Evolutionary conservation across 805 yeast species (phyloP).

Genomic region (Candida montana): DNA sequence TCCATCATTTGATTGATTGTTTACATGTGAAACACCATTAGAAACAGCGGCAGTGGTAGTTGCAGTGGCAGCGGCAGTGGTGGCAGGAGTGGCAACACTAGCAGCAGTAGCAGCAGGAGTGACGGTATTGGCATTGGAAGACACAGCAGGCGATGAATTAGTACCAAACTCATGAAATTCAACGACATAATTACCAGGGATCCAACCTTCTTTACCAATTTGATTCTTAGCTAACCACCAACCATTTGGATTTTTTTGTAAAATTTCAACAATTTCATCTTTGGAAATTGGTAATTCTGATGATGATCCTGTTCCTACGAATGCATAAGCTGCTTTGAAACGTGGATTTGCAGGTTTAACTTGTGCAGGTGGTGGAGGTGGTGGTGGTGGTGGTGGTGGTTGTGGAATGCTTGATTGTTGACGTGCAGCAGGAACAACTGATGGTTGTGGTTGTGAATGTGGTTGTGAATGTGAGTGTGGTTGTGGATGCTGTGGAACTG

Average conservation of each 20-base stretch:
- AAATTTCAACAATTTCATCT: conserved; percentile 69
- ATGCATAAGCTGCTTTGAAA: conserved; percentile 81
- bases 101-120: conserved; percentile 16
- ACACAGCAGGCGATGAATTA: conserved; percentile 34
- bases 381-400: conserved; percentile 51
- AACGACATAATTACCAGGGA: conserved; percentile 86
- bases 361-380: conserved; percentile 55
- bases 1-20: background rate
- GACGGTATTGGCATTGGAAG: conserved; percentile 28
- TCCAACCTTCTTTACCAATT: conserved; percentile 77
- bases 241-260: conserved; percentile 74
- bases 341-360: conserved; percentile 50
- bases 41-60: conserved; percentile 15
- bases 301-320: conserved; percentile 79
- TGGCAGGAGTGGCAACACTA: too few species aligned
- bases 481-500: conserved; percentile 29
- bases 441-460: conserved; percentile 51
- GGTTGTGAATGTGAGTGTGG: conserved; percentile 32
- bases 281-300: conserved; percentile 73
- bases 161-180: conserved; percentile 38
- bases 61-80: conserved; percentile 3
- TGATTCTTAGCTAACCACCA: conserved; percentile 85
- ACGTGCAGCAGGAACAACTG: conserved; percentile 13
- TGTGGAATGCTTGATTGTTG: too few species aligned
- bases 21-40: too few species aligned